These are phyloP conservation scores for Xylaria sp. DNA, from an alignment of 2,329 filamentous ascomycete genomes.

Conservation along the genomic window DNA sequence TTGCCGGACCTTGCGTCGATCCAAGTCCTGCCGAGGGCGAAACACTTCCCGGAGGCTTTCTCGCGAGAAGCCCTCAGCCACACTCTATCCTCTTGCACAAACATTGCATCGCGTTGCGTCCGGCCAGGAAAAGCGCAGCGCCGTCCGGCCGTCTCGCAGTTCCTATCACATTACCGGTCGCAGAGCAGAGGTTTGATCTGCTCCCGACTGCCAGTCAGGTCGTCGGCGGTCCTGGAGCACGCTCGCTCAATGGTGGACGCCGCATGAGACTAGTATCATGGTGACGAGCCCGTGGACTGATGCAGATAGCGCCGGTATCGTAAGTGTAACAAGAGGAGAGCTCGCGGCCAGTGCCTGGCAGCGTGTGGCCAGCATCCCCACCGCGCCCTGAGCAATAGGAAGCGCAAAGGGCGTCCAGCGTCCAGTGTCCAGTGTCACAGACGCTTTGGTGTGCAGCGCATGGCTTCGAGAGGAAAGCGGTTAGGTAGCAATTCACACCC, in stretches of 20 bases:
- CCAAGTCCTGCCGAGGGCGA: slow-evolving; percentile 19
- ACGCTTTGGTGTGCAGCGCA: slow-evolving; percentile 39
- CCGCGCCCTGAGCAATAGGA: slow-evolving; percentile 45
- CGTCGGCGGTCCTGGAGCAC: slow-evolving; percentile 33
- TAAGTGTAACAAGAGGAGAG: slow-evolving; percentile 38
- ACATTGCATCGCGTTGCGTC: slow-evolving; percentile 34
- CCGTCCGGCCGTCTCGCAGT: slow-evolving; percentile 41
- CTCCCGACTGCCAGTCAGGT: slow-evolving; percentile 33
- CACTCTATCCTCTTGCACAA: slow-evolving; percentile 23
- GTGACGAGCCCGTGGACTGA: slow-evolving; percentile 44
- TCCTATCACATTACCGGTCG: slow-evolving; percentile 38
- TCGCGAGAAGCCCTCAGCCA: slow-evolving; percentile 19
- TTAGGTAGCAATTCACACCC: slow-evolving; percentile 47
- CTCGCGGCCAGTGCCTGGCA: slow-evolving; percentile 42
- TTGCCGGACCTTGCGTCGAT: slow-evolving; percentile 12
- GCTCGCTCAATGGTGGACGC: slow-evolving; percentile 31
- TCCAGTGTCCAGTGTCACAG: slow-evolving; percentile 44
- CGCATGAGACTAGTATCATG: slow-evolving; percentile 34
- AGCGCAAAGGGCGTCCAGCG: slow-evolving; percentile 25
- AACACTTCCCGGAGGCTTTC: slow-evolving; percentile 8
- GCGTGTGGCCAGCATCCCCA: slow-evolving; percentile 41
- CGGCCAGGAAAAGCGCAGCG: slow-evolving; percentile 18
- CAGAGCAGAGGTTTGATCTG: slow-evolving; percentile 23
- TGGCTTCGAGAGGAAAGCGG: slow-evolving; percentile 26
- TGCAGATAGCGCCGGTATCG: slow-evolving; percentile 41